These are phyloP conservation scores for Thyridium curvatum DNA, from an alignment of 2,329 filamentous ascomycete species.

Conservation along the genomic window DNA sequence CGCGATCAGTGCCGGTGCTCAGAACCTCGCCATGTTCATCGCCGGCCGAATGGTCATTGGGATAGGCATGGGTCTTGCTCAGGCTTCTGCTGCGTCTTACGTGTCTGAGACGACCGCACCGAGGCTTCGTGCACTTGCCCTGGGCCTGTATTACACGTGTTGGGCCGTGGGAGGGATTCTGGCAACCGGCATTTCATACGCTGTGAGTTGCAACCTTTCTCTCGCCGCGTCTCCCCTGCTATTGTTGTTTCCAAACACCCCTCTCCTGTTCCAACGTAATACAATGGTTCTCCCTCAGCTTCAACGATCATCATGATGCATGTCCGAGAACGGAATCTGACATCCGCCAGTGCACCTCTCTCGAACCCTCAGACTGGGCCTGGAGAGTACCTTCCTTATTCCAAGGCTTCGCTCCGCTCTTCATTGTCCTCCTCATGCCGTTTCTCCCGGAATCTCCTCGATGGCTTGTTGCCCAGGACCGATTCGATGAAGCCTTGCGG, in stretches of 20 bases:
- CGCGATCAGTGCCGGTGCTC: slow-evolving; percentile 11
- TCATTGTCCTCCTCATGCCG: slow-evolving; percentile 9
- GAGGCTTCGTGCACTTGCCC: slow-evolving; percentile 8
- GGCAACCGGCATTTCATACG: slow-evolving; percentile 13
- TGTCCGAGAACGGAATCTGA: too few species aligned
- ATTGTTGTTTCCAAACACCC: too few species aligned
- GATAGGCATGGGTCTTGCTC: slow-evolving; percentile 12
- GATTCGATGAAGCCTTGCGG: slow-evolving; percentile 19
- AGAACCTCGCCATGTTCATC: slow-evolving; percentile 19
- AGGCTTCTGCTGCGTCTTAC: slow-evolving; percentile 8
- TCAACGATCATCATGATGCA: too few species aligned
- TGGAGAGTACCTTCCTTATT: slow-evolving; percentile 14
- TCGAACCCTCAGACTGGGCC: slow-evolving; percentile 7
- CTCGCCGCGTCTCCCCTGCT: too few species aligned
- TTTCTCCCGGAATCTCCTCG: slow-evolving; percentile 22
- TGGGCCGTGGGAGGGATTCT: slow-evolving; percentile 12
- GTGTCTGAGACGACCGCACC: slow-evolving; percentile 11
- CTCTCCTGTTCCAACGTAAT: too few species aligned
- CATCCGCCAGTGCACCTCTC: background rate
- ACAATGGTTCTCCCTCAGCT: too few species aligned
- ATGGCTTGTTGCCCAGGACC: slow-evolving; percentile 25
- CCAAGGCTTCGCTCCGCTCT: slow-evolving; percentile 12
- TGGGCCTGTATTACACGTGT: slow-evolving; percentile 4
- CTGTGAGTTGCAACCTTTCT: slow-evolving; percentile 7
- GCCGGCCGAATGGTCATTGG: slow-evolving; percentile 17